phyloP scores from a whole-genome alignment of 2,329 filamentous ascomycete species.

The Torrubiellomyces zombiae region DNA sequence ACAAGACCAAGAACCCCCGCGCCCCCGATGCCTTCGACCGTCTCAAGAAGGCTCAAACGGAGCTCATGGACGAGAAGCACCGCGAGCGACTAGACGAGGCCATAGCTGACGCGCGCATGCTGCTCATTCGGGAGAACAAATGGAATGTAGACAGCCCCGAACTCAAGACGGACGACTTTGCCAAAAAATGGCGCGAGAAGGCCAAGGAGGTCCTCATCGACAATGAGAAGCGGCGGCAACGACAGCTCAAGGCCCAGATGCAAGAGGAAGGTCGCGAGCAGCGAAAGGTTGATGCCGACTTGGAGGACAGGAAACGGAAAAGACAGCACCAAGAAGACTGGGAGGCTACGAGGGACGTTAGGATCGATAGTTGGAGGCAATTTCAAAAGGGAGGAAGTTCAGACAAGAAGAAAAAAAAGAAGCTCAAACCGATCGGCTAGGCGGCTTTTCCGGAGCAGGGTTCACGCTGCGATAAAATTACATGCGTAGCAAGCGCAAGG shows the following conservation, averaged over 20 bases:
- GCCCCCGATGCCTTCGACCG: slow-evolving; percentile 95
- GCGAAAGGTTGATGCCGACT: slow-evolving; percentile 69
- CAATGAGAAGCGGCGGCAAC: slow-evolving; percentile 68
- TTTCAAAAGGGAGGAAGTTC: slow-evolving; percentile 61
- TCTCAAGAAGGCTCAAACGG: slow-evolving; percentile 82
- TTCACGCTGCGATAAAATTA: too few relatives aligned
- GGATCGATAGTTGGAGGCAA: slow-evolving; percentile 86
- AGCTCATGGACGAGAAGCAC: slow-evolving; percentile 87
- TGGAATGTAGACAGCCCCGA: slow-evolving; percentile 82
- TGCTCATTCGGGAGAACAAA: slow-evolving; percentile 86
- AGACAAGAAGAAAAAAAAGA: slow-evolving; percentile 52
- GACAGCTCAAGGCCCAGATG: slow-evolving; percentile 86
- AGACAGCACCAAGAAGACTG: slow-evolving; percentile 87
- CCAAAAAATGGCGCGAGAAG: slow-evolving; percentile 78
- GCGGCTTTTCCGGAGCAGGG: background rate
- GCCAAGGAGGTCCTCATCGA: slow-evolving; percentile 79
- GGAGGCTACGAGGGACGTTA: slow-evolving; percentile 80
- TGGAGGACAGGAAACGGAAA: slow-evolving; percentile 67
- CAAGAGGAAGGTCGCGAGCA: slow-evolving; percentile 89
- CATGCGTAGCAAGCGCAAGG: too few relatives aligned
- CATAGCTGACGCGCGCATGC: slow-evolving; percentile 87
- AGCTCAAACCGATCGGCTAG: slow-evolving; percentile 46
- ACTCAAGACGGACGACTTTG: slow-evolving; percentile 69
- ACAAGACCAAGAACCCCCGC: slow-evolving; percentile 82
- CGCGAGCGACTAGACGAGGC: slow-evolving; percentile 78